Conservation (phyloP, 345 rosid genomes). For the Turnera subulata region DNA sequence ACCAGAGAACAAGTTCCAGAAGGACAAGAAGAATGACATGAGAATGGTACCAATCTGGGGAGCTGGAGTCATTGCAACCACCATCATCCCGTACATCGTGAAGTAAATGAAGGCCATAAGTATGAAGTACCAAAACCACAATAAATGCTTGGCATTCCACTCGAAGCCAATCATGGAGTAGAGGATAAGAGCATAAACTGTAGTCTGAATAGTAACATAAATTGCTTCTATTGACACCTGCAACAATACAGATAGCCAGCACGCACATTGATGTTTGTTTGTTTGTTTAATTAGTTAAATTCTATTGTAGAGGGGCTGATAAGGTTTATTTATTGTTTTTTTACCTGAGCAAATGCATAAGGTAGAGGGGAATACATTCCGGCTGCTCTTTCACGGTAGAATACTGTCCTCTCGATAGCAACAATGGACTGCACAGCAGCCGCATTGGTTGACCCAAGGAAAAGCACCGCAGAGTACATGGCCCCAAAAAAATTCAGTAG, state of each 20-base stretch:
- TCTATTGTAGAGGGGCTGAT: background rate
- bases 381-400: conserved; percentile 32
- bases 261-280: too few species aligned
- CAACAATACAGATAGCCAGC: conserved; percentile 5
- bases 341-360: conserved; percentile 31
- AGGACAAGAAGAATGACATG: conserved; percentile 77
- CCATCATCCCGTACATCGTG: conserved; percentile 78
- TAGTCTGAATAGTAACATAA: conserved; percentile 52
- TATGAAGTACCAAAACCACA: conserved; percentile 64
- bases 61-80: conserved; percentile 67
- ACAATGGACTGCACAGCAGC: conserved; percentile 20
- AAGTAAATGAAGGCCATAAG: conserved; percentile 58
- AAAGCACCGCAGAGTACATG: conserved; percentile 23
- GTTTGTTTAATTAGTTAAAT: background rate
- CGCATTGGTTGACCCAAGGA: conserved; percentile 28
- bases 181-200: conserved; percentile 47
- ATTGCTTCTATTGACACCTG: conserved; percentile 69
- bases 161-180: conserved; percentile 75
- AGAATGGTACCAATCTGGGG: conserved; percentile 62
- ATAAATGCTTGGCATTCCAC: conserved; percentile 46
- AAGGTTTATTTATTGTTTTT: background rate
- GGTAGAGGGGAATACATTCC: conserved; percentile 34
- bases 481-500: conserved; percentile 24
- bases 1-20: conserved; percentile 90
- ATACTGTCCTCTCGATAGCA: conserved; percentile 25